Percentiles rank a stretch among this genome's conserved stretches.
Conservation (phyloP, 306 rosid genomes). For the Alnus rubra region DNA sequence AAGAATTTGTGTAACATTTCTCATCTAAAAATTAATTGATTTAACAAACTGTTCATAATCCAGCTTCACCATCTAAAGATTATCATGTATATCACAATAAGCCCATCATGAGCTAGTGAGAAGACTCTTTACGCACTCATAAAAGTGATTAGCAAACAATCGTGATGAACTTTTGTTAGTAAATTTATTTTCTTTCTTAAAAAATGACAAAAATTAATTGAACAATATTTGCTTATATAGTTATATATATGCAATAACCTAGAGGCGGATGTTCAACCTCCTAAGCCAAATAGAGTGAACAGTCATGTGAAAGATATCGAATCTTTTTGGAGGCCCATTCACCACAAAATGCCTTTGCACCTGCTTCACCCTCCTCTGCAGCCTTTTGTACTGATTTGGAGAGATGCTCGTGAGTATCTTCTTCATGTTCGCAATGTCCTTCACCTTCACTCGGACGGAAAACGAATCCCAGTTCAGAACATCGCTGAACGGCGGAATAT, state of each 20-base stretch:
- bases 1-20: too few species aligned
- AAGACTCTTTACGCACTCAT: too few species aligned
- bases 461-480: constrained; percentile 46
- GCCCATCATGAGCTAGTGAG: background rate
- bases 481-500: constrained; percentile 50
- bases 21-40: too few species aligned
- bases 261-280: constrained; percentile 38
- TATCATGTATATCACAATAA: background rate
- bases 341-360: constrained; percentile 42
- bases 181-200: too few species aligned
- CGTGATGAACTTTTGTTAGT: too few species aligned
- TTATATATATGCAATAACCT: background rate
- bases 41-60: background rate
- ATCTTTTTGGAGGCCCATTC: constrained; percentile 42
- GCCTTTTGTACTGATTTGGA: constrained; percentile 34
- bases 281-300: constrained; percentile 50
- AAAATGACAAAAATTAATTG: too few species aligned
- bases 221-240: too few species aligned
- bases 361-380: constrained; percentile 48
- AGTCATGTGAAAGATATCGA: constrained; percentile 46
- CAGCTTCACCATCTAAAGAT: background rate
- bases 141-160: too few species aligned
- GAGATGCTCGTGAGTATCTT: constrained; percentile 40
- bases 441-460: constrained; percentile 39
- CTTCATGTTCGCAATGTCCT: constrained; percentile 43